A percentile compares a stretch with the other conserved stretches of the same genome.
These are phyloP conservation scores for Pseudonectria buxi DNA, from an alignment of 2,329 filamentous ascomycete genomes.

Conservation along the genomic window DNA sequence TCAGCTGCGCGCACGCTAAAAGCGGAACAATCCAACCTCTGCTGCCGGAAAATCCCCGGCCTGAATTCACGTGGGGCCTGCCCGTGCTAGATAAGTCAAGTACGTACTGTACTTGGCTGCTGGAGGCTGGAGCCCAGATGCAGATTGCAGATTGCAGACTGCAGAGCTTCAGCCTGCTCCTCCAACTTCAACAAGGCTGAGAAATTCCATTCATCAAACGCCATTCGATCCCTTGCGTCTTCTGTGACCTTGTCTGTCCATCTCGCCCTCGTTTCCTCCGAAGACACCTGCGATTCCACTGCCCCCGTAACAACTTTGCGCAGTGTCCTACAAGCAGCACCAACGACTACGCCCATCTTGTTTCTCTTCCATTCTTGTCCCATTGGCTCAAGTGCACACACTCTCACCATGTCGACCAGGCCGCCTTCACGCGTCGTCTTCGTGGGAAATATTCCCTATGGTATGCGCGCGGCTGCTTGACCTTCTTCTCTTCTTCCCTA, in stretches of 20 bases:
- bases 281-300: too few relatives aligned
- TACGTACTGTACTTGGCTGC: too few relatives aligned
- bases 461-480: conserved; percentile 33
- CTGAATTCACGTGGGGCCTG: too few relatives aligned
- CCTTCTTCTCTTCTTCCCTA: neutral
- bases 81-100: too few relatives aligned
- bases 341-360: too few relatives aligned
- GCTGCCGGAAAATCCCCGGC: too few relatives aligned
- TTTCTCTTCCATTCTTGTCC: neutral
- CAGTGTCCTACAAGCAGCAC: too few relatives aligned
- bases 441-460: conserved; percentile 81
- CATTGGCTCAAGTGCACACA: conserved; percentile 1
- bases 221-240: neutral
- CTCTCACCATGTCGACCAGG: conserved; percentile 56
- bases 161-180: neutral
- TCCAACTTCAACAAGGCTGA: conserved; percentile 16
- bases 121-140: too few relatives aligned
- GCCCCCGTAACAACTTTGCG: too few relatives aligned
- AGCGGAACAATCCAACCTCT: too few relatives aligned
- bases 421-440: conserved; percentile 75
- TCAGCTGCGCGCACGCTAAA: too few relatives aligned
- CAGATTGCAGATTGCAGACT: too few relatives aligned
- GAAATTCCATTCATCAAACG: conserved; percentile 11
- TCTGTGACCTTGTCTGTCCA: neutral
- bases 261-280: neutral